Evolutionary conservation across 345 rosid species (phyloP).

Genomic region (Salix brachista): DNA sequence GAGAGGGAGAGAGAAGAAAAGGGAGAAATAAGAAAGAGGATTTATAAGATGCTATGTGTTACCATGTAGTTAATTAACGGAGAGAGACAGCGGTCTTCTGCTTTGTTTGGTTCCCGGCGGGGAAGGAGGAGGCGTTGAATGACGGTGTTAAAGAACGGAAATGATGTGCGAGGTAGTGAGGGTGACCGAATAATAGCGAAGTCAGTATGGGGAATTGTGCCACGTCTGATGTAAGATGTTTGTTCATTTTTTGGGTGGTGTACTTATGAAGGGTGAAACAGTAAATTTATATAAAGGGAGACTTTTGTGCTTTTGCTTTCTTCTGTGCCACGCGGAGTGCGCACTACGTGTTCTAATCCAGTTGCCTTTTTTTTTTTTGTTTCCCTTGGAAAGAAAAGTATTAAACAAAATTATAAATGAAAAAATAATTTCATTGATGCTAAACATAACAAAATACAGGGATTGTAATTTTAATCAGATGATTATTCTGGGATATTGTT

Average conservation of each 20-base stretch:
- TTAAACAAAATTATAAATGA: background rate
- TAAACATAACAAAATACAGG: too few relatives aligned
- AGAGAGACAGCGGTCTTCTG: background rate
- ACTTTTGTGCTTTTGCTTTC: background rate
- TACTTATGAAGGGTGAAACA: conserved; percentile 1
- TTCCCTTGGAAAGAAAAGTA: background rate
- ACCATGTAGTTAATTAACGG: background rate
- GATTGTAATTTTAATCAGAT: too few relatives aligned
- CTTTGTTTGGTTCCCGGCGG: background rate
- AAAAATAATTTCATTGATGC: too few relatives aligned
- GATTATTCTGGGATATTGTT: too few relatives aligned
- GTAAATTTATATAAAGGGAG: background rate
- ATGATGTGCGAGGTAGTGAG: background rate
- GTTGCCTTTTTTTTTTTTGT: background rate
- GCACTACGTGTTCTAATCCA: background rate
- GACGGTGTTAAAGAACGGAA: conserved; percentile 10
- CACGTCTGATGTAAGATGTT: conserved; percentile 17
- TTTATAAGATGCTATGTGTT: background rate
- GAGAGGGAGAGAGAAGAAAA: background rate
- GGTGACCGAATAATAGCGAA: background rate
- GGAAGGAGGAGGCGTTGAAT: conserved; percentile 1
- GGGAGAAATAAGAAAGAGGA: background rate
- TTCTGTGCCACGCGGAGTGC: conserved; percentile 5
- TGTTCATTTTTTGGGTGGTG: background rate
- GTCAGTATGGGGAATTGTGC: conserved; percentile 57